Conservation (phyloP, 306 rosid species). For the Castanea crenata region DNA sequence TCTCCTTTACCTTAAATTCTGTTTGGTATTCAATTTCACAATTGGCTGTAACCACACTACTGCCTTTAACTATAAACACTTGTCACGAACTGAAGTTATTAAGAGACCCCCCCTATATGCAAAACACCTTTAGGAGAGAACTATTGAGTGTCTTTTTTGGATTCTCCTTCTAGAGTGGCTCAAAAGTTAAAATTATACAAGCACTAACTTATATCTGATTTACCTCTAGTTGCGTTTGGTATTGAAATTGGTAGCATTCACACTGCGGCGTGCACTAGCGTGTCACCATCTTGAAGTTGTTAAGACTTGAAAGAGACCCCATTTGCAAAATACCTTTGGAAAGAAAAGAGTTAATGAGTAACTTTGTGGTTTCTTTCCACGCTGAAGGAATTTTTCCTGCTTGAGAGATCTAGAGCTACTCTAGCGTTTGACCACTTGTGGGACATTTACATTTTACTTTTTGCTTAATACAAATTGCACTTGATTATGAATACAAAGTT, state of each 20-base stretch:
- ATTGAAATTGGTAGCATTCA: conserved; percentile 14
- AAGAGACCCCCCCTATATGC: too few species aligned
- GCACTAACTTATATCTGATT: too few species aligned
- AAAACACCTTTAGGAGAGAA: too few species aligned
- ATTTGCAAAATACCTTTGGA: conserved; percentile 10
- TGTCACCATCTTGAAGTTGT: conserved; percentile 47
- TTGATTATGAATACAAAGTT: conserved; percentile 26
- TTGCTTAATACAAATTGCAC: conserved; percentile 8
- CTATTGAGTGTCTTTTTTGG: too few species aligned
- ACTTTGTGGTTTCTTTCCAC: conserved; percentile 37
- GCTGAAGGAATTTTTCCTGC: conserved; percentile 28
- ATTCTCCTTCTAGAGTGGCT: too few species aligned
- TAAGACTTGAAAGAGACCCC: not conserved
- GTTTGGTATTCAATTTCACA: too few species aligned
- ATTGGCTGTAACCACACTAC: too few species aligned
- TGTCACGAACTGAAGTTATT: too few species aligned
- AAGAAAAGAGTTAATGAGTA: conserved; percentile 23
- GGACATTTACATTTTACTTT: conserved; percentile 40
- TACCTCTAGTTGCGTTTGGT: conserved; percentile 10
- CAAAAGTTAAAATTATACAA: too few species aligned
- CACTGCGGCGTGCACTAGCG: conserved; percentile 12
- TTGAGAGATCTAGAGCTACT: conserved; percentile 21
- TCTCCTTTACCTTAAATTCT: too few species aligned
- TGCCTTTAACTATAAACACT: too few species aligned
- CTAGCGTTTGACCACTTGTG: conserved; percentile 54